These are phyloP conservation scores for Biscogniauxia marginata DNA, from an alignment of 2,329 filamentous ascomycete species.

Conservation along the genomic window DNA sequence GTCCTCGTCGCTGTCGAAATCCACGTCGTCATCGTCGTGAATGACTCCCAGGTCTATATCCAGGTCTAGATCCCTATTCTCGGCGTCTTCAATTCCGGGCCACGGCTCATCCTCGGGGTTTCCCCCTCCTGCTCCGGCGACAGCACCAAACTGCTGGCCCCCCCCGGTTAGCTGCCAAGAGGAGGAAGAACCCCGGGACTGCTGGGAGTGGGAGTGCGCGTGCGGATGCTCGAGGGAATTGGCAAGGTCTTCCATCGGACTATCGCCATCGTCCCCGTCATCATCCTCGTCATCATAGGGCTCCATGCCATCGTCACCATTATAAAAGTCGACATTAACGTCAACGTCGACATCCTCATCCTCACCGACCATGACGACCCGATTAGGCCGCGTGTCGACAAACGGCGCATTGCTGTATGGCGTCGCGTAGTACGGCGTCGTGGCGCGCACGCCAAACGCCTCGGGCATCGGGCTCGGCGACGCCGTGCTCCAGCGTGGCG, in stretches of 20 bases:
- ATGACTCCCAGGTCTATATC: background rate
- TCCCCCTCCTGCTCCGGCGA: constrained; percentile 15
- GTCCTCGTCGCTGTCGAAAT: background rate
- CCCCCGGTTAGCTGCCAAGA: background rate
- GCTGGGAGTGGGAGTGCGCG: constrained; percentile 22
- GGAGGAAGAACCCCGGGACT: constrained; percentile 10
- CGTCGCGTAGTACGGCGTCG: constrained; percentile 69
- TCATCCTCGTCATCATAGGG: constrained; percentile 35
- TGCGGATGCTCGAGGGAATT: constrained; percentile 12
- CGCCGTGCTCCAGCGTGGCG: constrained; percentile 53
- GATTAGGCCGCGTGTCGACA: constrained; percentile 38
- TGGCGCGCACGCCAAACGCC: constrained; percentile 35
- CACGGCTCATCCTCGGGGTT: constrained; percentile 55
- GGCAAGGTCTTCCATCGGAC: constrained; percentile 31
- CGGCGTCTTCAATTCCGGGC: constrained; percentile 56
- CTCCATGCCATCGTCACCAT: constrained; percentile 34
- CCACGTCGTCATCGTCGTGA: constrained; percentile 4
- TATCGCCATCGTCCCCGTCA: constrained; percentile 27
- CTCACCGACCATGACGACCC: constrained; percentile 31
- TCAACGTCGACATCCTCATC: constrained; percentile 22
- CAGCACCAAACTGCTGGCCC: background rate
- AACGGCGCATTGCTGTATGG: constrained; percentile 64
- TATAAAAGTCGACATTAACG: constrained; percentile 19
- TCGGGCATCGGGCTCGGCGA: constrained; percentile 45
- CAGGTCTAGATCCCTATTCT: constrained; percentile 48